Percentiles rank a stretch among this genome's conserved stretches.
Conservation (phyloP, 176 grass and related monocot species). For the Aegilops longissima region DNA sequence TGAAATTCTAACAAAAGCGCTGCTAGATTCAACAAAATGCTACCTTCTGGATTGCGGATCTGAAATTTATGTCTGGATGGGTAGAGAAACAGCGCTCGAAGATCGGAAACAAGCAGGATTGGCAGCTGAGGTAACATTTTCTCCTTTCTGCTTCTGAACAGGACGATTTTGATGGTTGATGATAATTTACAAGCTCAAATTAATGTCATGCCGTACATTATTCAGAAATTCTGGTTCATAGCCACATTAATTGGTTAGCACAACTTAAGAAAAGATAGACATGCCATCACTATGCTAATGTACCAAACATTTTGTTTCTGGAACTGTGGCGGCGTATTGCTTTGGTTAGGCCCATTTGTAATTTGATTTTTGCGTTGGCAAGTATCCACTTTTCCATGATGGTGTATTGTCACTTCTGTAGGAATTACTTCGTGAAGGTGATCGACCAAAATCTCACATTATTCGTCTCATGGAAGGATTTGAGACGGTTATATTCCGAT, state of each 20-base stretch:
- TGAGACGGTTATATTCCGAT: constrained; percentile 83
- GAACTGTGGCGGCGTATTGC: background rate
- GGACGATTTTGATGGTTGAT: background rate
- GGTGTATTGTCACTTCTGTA: constrained; percentile 37
- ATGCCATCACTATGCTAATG: constrained; percentile 7
- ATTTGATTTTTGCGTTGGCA: background rate
- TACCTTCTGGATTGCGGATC: constrained; percentile 81
- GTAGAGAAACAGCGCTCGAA: constrained; percentile 83
- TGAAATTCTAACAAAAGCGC: constrained; percentile 66
- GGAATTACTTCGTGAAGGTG: constrained; percentile 71
- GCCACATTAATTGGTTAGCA: background rate
- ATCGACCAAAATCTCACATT: constrained; percentile 67
- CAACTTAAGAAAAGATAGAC: background rate
- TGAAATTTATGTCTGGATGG: constrained; percentile 97
- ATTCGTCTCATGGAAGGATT: constrained; percentile 97
- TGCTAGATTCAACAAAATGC: constrained; percentile 87
- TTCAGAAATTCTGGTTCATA: background rate
- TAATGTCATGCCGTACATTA: constrained; percentile 1
- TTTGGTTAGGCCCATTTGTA: constrained; percentile 9
- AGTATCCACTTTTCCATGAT: background rate
- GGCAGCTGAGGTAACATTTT: constrained; percentile 72
- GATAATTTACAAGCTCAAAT: constrained; percentile 26
- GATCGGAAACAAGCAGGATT: constrained; percentile 84
- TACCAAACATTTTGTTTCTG: constrained; percentile 10
- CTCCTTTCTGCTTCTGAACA: constrained; percentile 28